phyloP scores from a whole-genome alignment of 441 rosid species.

The Hypseocharis bilobata region DNA sequence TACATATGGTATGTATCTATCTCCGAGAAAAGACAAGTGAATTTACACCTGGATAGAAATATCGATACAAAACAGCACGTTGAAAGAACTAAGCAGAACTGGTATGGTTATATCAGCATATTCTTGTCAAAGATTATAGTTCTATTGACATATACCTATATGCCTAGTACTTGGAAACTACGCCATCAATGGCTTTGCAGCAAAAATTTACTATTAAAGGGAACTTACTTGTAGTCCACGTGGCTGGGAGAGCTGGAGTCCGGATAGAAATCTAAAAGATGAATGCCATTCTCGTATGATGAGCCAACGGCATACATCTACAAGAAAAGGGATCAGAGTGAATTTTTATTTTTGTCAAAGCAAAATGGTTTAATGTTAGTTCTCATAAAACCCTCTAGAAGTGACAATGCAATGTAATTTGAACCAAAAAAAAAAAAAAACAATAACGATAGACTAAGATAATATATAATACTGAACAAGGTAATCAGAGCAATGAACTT shows the following conservation, averaged over 20 bases:
- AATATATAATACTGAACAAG: no score
- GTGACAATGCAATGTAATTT: not conserved
- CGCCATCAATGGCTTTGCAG: not conserved
- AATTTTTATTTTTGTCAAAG: not conserved
- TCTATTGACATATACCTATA: not conserved
- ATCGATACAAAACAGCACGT: not conserved
- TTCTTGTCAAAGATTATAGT: not conserved
- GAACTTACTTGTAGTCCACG: slow-evolving; percentile 59
- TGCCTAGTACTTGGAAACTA: not conserved
- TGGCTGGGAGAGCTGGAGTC: slow-evolving; percentile 68
- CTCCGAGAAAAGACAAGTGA: not conserved
- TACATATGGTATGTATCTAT: not conserved
- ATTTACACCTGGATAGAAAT: not conserved
- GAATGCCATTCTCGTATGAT: slow-evolving; percentile 58
- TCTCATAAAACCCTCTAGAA: not conserved
- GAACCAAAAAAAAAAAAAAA: not conserved
- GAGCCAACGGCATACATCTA: slow-evolving; percentile 80
- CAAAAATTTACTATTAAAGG: not conserved
- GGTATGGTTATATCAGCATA: not conserved
- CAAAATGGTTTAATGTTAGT: not conserved
- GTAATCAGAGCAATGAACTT: no score
- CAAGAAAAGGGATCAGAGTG: slow-evolving; percentile 11
- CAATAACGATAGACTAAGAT: not conserved
- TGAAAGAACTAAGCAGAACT: not conserved
- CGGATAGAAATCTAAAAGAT: slow-evolving; percentile 84